Conservation (phyloP, 129 eudicot genomes). For the Oenanthe sinensis region DNA sequence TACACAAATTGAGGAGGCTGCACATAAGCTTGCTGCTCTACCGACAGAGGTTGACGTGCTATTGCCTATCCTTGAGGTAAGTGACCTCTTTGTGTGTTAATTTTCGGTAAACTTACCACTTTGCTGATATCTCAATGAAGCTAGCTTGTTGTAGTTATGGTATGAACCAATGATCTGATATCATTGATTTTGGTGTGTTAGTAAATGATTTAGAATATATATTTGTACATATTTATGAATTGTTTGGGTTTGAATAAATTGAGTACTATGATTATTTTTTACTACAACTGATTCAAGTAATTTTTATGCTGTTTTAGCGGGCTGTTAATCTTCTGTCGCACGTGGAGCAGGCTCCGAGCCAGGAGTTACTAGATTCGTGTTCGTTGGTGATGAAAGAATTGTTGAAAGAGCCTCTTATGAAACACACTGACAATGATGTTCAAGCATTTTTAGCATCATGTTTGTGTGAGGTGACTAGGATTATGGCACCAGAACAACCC, state of each 20-base stretch:
- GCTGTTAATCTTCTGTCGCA: background rate
- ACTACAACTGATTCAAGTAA: background rate
- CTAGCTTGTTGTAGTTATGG: too few species aligned
- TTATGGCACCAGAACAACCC: conserved; percentile 91
- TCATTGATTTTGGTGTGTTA: too few species aligned
- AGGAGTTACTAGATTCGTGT: conserved; percentile 53
- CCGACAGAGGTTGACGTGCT: background rate
- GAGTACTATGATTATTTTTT: too few species aligned
- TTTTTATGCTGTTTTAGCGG: background rate
- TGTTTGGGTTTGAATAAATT: too few species aligned
- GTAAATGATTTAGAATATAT: too few species aligned
- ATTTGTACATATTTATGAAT: too few species aligned
- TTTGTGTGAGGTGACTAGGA: conserved; percentile 83
- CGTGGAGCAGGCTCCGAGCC: conserved; percentile 77
- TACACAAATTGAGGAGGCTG: background rate
- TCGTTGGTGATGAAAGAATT: conserved; percentile 52
- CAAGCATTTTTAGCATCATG: conserved; percentile 80
- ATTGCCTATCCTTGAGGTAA: background rate
- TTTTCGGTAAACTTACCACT: too few species aligned
- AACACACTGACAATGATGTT: conserved; percentile 64
- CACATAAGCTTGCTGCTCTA: background rate
- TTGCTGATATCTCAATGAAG: too few species aligned
- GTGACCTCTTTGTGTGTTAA: background rate
- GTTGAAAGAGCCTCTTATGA: conserved; percentile 41
- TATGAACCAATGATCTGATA: too few species aligned